Percentiles rank a stretch among this genome's conserved stretches.
These are phyloP conservation scores for Diaporthe batatas DNA, from an alignment of 2,329 filamentous ascomycete species.

Conservation along the genomic window DNA sequence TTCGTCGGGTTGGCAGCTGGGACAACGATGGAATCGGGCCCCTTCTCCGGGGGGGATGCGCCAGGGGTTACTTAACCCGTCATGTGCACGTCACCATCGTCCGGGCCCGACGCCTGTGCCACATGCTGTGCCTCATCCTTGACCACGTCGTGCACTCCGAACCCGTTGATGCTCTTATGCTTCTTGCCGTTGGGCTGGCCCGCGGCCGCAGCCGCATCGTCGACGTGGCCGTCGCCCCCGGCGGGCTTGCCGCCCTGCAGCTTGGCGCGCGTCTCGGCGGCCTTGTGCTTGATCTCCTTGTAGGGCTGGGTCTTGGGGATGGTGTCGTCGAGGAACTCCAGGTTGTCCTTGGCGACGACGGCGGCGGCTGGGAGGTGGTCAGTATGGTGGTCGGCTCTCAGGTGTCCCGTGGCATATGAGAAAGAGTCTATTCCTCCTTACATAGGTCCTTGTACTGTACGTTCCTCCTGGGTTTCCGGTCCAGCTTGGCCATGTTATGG, in stretches of 20 bases:
- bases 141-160: constrained; percentile 49
- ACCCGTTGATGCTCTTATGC: constrained; percentile 50
- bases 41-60: neutral
- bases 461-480: constrained; percentile 91
- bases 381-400: constrained; percentile 29
- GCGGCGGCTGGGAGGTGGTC: constrained; percentile 75
- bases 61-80: constrained; percentile 51
- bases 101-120: constrained; percentile 46
- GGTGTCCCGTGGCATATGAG: neutral
- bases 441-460: constrained; percentile 96
- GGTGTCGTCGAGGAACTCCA: constrained; percentile 93
- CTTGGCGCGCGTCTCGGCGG: constrained; percentile 63
- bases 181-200: constrained; percentile 54
- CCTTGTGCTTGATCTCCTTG: constrained; percentile 79
- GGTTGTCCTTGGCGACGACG: constrained; percentile 88
- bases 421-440: constrained; percentile 54
- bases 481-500: constrained; percentile 89
- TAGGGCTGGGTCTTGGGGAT: constrained; percentile 88
- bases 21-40: too few species aligned
- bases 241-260: constrained; percentile 60
- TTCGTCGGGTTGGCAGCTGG: neutral
- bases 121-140: constrained; percentile 52
- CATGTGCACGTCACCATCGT: constrained; percentile 72
- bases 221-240: constrained; percentile 44
- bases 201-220: constrained; percentile 32